A percentile compares a stretch with the other conserved stretches of the same genome.
Conservation (phyloP, 2,329 filamentous ascomycete species). For the Trichothecium roseum region DNA sequence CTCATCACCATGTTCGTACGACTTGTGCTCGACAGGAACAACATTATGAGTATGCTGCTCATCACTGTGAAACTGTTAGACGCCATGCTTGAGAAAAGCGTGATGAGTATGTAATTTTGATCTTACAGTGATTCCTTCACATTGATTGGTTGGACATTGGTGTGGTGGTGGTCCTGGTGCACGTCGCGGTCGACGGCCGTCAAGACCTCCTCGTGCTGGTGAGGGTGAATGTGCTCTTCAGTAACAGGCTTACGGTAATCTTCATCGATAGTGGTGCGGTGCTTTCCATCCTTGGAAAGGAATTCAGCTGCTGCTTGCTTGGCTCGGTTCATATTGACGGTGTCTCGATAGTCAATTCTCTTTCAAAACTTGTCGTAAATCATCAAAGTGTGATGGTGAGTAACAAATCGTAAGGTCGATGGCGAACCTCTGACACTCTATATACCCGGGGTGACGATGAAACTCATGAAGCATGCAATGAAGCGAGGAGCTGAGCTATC, state of each 20-base stretch:
- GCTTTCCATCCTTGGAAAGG: slow-evolving; percentile 49
- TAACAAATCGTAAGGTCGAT: no score
- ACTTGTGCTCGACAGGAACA: slow-evolving; percentile 46
- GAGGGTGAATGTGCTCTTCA: slow-evolving; percentile 48
- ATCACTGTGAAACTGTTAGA: slow-evolving; percentile 21
- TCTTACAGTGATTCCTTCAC: slow-evolving; percentile 30
- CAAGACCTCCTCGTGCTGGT: slow-evolving; percentile 49
- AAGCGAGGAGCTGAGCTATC: no score
- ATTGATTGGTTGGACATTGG: slow-evolving; percentile 53
- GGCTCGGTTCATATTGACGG: slow-evolving; percentile 50
- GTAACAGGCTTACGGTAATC: slow-evolving; percentile 48
- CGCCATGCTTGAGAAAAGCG: background rate
- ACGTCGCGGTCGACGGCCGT: slow-evolving; percentile 58
- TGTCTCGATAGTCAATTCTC: background rate
- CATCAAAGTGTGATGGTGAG: no score
- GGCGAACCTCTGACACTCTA: background rate
- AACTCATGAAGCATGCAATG: no score
- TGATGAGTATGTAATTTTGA: slow-evolving; percentile 4
- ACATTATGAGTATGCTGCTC: slow-evolving; percentile 55
- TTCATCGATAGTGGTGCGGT: slow-evolving; percentile 63
- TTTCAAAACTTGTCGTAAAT: no score
- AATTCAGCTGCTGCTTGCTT: slow-evolving; percentile 53
- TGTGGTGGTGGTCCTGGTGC: slow-evolving; percentile 65
- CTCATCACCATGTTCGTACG: slow-evolving; percentile 50
- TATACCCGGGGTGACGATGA: no score